A percentile compares a stretch with the other conserved stretches of the same genome.
Evolutionary conservation across 2,329 filamentous ascomycete genomes (phyloP).

Genomic region (Trichoderma hamatum): DNA sequence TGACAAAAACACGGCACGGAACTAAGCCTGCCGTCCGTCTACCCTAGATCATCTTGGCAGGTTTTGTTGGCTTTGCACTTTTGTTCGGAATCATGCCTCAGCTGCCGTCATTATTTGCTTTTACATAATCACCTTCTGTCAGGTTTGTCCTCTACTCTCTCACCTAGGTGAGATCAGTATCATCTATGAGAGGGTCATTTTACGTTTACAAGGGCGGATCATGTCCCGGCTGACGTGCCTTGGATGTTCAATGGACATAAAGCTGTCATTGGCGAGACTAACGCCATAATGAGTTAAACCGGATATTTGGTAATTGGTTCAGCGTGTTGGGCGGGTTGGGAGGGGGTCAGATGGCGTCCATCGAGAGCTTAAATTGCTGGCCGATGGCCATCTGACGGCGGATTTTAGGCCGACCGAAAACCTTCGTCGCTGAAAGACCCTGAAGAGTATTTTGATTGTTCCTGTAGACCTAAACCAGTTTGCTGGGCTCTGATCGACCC

Average conservation of each 20-base stretch:
- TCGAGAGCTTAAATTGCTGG: slow-evolving; percentile 16
- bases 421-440: not conserved
- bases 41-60: slow-evolving; percentile 2
- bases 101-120: not conserved
- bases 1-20: not conserved
- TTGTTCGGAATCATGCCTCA: not conserved
- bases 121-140: not conserved
- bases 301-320: not conserved
- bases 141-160: not conserved
- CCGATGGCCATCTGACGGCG: slow-evolving; percentile 19
- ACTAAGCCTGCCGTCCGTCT: not conserved
- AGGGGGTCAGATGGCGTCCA: slow-evolving; percentile 8
- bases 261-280: not conserved
- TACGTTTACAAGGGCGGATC: not conserved
- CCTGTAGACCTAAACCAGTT: slow-evolving; percentile 17
- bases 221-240: slow-evolving; percentile 2
- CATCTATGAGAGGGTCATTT: not conserved
- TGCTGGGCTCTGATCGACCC: slow-evolving; percentile 21
- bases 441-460: not conserved
- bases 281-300: not conserved
- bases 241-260: not conserved
- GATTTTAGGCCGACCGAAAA: slow-evolving; percentile 11
- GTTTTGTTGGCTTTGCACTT: not conserved
- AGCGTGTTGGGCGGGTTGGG: not conserved
- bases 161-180: not conserved